Conservation (phyloP, 2,329 filamentous ascomycete species). For the Akanthomyces dipterigenus region DNA sequence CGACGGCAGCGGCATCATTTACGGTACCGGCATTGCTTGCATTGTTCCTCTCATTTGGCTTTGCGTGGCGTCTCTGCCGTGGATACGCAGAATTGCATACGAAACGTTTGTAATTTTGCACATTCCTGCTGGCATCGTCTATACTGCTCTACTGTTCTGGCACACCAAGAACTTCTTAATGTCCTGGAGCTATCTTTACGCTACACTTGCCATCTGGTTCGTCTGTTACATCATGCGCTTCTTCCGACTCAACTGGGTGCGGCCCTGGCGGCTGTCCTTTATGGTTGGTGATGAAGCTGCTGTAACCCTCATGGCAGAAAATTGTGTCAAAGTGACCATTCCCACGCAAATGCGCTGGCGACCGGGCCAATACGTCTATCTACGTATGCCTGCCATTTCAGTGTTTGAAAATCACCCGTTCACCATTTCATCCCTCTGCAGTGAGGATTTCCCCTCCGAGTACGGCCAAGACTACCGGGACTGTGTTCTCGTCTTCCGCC, state of each 20-base stretch:
- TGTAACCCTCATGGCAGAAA: conserved; percentile 82
- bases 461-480: conserved; percentile 86
- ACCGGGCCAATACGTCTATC: conserved; percentile 89
- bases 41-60: conserved; percentile 76
- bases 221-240: conserved; percentile 67
- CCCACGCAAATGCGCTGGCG: conserved; percentile 90
- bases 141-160: conserved; percentile 86
- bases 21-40: conserved; percentile 79
- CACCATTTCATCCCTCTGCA: conserved; percentile 87
- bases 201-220: conserved; percentile 72
- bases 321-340: conserved; percentile 92
- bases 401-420: conserved; percentile 92
- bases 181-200: conserved; percentile 84
- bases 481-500: conserved; percentile 84
- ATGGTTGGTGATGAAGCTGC: conserved; percentile 87
- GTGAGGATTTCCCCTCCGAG: conserved; percentile 85
- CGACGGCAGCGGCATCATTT: conserved; percentile 60
- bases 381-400: conserved; percentile 89
- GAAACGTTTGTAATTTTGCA: conserved; percentile 81
- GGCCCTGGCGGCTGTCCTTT: conserved; percentile 71
- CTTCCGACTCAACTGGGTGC: conserved; percentile 85
- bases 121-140: conserved; percentile 71
- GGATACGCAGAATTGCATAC: conserved; percentile 70
- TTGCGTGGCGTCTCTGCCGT: conserved; percentile 75
- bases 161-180: conserved; percentile 88